These are phyloP conservation scores for Backusella circina DNA, from an alignment of 192 early-diverging fungal species.

Conservation along the genomic window DNA sequence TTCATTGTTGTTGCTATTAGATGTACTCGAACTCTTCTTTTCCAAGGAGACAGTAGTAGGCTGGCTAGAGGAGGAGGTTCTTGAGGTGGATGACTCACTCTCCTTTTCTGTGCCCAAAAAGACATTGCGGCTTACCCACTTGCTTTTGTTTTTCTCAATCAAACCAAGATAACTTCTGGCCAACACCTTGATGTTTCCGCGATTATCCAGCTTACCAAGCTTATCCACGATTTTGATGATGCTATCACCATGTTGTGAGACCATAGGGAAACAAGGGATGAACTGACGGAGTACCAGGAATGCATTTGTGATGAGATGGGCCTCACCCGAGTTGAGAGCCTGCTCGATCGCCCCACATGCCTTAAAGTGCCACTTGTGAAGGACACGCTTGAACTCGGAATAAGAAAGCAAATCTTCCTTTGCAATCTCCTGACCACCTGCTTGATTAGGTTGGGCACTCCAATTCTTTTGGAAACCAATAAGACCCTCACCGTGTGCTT, in stretches of 20 bases:
- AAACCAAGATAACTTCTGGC: constrained; percentile 43
- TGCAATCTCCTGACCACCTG: constrained; percentile 11
- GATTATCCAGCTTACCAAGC: constrained; percentile 51
- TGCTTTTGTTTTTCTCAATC: constrained; percentile 25
- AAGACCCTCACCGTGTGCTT: constrained; percentile 51
- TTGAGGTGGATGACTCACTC: neutral
- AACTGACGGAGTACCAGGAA: constrained; percentile 69
- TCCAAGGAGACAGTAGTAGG: neutral
- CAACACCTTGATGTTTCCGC: constrained; percentile 71
- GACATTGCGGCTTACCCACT: constrained; percentile 20
- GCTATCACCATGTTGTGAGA: constrained; percentile 48
- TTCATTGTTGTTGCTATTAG: neutral
- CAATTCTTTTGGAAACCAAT: constrained; percentile 74
- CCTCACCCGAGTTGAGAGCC: constrained; percentile 57
- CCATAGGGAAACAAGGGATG: constrained; percentile 56
- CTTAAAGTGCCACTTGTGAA: constrained; percentile 74
- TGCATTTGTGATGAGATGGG: constrained; percentile 71
- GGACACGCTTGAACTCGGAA: constrained; percentile 57
- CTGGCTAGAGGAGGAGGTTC: neutral
- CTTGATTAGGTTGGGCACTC: constrained; percentile 24
- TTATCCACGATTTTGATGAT: constrained; percentile 41
- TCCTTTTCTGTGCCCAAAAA: constrained; percentile 24
- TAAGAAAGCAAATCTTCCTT: constrained; percentile 51
- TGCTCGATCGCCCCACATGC: constrained; percentile 27
- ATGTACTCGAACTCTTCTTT: neutral